Evolutionary conservation across 2,329 filamentous ascomycete genomes (phyloP), one percentile per base, ranked within the genome.

Genomic region (Pseudogymnoascus sp.): DNA sequence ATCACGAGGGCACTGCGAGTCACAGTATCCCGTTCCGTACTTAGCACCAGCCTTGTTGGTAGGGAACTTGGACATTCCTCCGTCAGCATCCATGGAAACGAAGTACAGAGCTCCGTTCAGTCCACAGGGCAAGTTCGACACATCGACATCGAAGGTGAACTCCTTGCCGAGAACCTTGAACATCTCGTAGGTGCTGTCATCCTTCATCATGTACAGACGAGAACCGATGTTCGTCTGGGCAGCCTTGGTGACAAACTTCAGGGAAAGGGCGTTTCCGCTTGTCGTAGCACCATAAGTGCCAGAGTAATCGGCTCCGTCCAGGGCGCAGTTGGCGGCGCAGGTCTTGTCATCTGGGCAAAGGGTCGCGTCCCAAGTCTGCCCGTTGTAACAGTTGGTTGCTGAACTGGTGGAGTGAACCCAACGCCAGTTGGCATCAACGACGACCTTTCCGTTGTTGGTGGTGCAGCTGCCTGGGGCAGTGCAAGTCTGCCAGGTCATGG

Each of bases 51-150:
- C 84, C 63, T 79, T 78, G 74, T 83, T 85, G 62, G 74, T 77
- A 0, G 77, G 70, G 69, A 80, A 83, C 68, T 76, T 77, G 65
- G 76, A 70, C 64, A 79, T 66, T 34, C 85, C 86, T 68, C 87
- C 88, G 69, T 86, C 83, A 5, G 78, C 75, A 10, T 83, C 79
- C 85, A 89, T 88, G 69, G 81, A 77, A 14, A 83, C 78, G 45
- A 88, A 79, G 77, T 90, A 90, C 57, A 90, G 77, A 54, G 87
- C 87, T 63, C 87, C 87, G 75, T 91, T 90, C 65, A 90, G 76
- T 65, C 88, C 88, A 70, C 88, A 91, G 65, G 83, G 82, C 18
- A 89, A 77, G 69, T 82, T 81, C 42, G 86, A 88, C 51, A 88
- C 83, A 72, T 90, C 87, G 26, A 89, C 86, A 63, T 89, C 86